A percentile compares a stretch with the other conserved stretches of the same genome.
Evolutionary conservation across 2,329 filamentous ascomycete species (phyloP).

Genomic region (Eurotiales sp.): DNA sequence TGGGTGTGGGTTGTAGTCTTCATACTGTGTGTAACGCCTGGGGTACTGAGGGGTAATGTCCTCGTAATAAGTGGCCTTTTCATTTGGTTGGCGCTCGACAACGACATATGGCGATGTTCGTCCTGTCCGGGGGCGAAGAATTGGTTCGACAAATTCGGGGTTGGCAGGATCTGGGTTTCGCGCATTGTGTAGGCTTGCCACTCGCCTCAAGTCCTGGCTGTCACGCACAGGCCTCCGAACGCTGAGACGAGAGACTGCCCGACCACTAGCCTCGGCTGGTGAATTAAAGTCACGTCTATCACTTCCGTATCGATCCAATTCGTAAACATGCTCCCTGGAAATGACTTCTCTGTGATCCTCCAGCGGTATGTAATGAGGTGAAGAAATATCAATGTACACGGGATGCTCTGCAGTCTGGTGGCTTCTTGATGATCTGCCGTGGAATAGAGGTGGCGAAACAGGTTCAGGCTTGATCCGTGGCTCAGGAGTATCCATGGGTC

Average conservation of each 20-base stretch:
- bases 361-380: constrained; percentile 36
- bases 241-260: constrained; percentile 38
- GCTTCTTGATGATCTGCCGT: constrained; percentile 36
- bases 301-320: constrained; percentile 30
- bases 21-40: constrained; percentile 31
- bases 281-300: constrained; percentile 23
- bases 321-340: constrained; percentile 29
- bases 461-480: constrained; percentile 61
- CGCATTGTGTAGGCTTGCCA: constrained; percentile 45
- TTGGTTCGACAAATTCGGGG: constrained; percentile 42
- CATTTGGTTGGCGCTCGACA: constrained; percentile 36
- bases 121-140: constrained; percentile 35
- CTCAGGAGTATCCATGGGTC: constrained; percentile 38
- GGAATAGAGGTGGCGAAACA: constrained; percentile 57
- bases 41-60: constrained; percentile 30
- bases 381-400: constrained; percentile 47
- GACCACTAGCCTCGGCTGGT: constrained; percentile 29
- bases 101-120: constrained; percentile 40
- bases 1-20: constrained; percentile 35
- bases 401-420: constrained; percentile 39
- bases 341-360: constrained; percentile 31
- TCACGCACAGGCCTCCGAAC: constrained; percentile 37
- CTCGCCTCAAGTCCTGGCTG: constrained; percentile 44
- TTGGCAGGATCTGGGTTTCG: constrained; percentile 39
- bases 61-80: constrained; percentile 38